Evolutionary conservation across 2,329 filamentous ascomycete genomes (phyloP), one percentile per base, ranked within the genome.

Genomic region (Colletotrichum tamarilloi): DNA sequence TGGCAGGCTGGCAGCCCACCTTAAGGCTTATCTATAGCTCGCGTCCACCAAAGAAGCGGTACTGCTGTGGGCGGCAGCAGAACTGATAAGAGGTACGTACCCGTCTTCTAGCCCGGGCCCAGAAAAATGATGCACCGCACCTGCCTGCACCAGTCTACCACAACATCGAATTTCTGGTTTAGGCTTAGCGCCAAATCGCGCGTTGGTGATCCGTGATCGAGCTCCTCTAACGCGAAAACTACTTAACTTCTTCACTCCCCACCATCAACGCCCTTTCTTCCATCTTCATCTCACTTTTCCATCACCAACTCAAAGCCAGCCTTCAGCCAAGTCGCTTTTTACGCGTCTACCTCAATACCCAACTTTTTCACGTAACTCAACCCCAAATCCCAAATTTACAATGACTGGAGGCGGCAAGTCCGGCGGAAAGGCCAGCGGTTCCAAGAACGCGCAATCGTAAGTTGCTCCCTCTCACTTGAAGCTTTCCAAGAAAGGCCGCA

Each of bases 331-430:
- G 63, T 59, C 71, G 46, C 30, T 75, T 11, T 52, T 57, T 19
- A 24, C 57, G 66, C 32, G 65, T 75, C 68, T 22, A 49, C 68
- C 14, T 9, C 12, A 55, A n/a, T 32, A 58, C 26, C 68, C 74
- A 74, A 74, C 63, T 68, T 72, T 75, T 68, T 63, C 75, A 75
- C 68, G 74, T 78, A 76, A 80, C 79, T 76, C 78, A 79, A 81
- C 76, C 76, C 79, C 79, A 79, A 78, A 80, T 81, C 80, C 82
- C 78, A 65, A 52, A 79, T 81, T 91, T 93, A 98, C 94, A 94
- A 99, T 99, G 97, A 97, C 97, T 95, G 96, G 96, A 92, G 96
- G 96, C 87, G 97, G 97, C 88, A 99, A 99, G 90, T 98, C 96
- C 89, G 97, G 97, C 88, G 97, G 97, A 92, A 98, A 98, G 93